These are phyloP conservation scores for Saccharomycopsis sp. DNA, from an alignment of 805 yeast species.

Conservation along the genomic window DNA sequence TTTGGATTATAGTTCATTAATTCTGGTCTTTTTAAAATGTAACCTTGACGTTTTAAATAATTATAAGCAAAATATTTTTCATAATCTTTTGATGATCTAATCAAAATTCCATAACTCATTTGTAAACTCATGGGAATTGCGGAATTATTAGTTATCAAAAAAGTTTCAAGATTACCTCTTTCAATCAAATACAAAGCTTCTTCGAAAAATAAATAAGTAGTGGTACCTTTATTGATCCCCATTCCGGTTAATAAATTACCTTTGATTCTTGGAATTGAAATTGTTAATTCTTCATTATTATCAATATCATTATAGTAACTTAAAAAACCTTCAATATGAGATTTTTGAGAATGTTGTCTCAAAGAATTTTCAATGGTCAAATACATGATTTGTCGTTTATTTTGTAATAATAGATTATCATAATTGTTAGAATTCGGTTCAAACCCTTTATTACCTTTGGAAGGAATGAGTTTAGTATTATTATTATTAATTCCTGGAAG, in stretches of 20 bases:
- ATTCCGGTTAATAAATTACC: constrained; percentile 56
- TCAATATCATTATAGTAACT: constrained; percentile 5
- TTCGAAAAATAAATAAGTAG: constrained; percentile 40
- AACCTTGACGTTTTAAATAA: constrained; percentile 56
- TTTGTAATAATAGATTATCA: constrained; percentile 11
- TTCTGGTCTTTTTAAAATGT: constrained; percentile 33
- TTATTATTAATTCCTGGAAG: background rate
- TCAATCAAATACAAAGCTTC: constrained; percentile 60
- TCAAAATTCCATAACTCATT: constrained; percentile 39
- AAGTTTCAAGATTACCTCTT: constrained; percentile 42
- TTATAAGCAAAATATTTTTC: constrained; percentile 49
- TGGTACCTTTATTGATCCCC: constrained; percentile 37
- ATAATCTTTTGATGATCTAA: constrained; percentile 26
- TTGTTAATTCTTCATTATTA: constrained; percentile 19
- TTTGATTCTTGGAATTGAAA: constrained; percentile 31
- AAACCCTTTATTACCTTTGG: constrained; percentile 17
- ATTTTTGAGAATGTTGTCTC: constrained; percentile 25
- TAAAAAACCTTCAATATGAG: constrained; percentile 32
- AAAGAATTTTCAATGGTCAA: constrained; percentile 5
- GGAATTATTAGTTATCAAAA: constrained; percentile 9
- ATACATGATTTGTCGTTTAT: constrained; percentile 15
- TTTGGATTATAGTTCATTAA: background rate
- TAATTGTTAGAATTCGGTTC: constrained; percentile 14
- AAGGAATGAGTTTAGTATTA: constrained; percentile 10
- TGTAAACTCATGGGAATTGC: constrained; percentile 37